phyloP scores from a whole-genome alignment of 805 yeast species.

The Grigorovia yakushimaensis region DNA sequence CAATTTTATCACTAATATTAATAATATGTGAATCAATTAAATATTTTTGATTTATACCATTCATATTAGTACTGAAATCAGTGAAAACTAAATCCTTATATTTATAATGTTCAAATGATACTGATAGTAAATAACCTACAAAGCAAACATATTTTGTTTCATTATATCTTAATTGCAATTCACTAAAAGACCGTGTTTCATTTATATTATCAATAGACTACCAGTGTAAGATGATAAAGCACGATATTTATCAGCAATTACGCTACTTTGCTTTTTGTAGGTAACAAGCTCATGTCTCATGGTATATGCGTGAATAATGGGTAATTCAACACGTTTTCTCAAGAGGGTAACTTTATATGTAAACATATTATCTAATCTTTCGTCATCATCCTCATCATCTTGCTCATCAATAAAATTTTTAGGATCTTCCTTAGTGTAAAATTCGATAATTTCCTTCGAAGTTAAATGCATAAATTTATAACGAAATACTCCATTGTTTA shows the following conservation, averaged over 20 bases:
- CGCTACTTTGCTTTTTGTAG: background rate
- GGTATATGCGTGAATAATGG: background rate
- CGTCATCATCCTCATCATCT: background rate
- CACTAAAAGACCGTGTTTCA: background rate
- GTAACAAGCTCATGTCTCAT: background rate
- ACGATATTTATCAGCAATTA: background rate
- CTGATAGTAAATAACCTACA: slow-evolving; percentile 16
- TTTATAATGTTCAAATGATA: slow-evolving; percentile 9
- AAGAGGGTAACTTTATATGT: background rate
- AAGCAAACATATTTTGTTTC: background rate
- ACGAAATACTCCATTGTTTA: background rate
- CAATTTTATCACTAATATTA: background rate
- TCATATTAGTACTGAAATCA: slow-evolving; percentile 19
- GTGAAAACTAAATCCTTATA: slow-evolving; percentile 18
- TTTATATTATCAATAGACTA: background rate
- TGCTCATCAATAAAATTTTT: background rate
- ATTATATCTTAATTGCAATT: background rate
- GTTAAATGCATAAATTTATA: background rate
- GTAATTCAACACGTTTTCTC: background rate
- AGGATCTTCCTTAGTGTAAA: background rate
- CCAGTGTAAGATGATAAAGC: background rate
- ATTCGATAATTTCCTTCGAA: background rate
- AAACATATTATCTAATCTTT: background rate
- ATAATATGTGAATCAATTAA: slow-evolving; percentile 19
- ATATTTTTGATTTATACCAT: slow-evolving; percentile 9